Percentiles rank a stretch among this genome's conserved stretches.
These are phyloP conservation scores for Nannizziopsis barbatae DNA, from an alignment of 2,329 filamentous ascomycete species.

Conservation along the genomic window DNA sequence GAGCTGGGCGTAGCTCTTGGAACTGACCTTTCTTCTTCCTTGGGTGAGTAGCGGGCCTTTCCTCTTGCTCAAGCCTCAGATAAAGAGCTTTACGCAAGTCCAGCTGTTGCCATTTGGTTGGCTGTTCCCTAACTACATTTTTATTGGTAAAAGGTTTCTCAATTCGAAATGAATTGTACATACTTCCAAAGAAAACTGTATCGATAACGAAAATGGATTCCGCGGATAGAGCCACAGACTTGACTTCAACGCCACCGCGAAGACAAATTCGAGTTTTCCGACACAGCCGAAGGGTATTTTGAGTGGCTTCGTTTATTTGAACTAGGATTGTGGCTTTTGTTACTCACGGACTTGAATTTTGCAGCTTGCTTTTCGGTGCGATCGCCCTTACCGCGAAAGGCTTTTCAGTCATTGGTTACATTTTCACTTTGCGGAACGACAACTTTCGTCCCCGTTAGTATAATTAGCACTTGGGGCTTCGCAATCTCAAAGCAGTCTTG, in stretches of 20 bases:
- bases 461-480: too few species aligned
- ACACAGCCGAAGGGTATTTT: constrained; percentile 4
- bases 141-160: too few species aligned
- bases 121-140: too few species aligned
- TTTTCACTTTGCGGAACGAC: too few species aligned
- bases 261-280: constrained; percentile 5
- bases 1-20: neutral
- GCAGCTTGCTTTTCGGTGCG: neutral
- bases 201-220: neutral
- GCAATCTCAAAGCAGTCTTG: too few species aligned
- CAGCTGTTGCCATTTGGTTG: too few species aligned
- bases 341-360: neutral
- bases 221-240: constrained; percentile 1
- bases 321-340: neutral
- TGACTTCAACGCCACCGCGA: constrained; percentile 6
- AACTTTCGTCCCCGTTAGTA: too few species aligned
- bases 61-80: too few species aligned
- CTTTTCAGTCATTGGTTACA: neutral
- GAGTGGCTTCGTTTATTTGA: constrained; percentile 1
- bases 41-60: too few species aligned
- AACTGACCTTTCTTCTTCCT: too few species aligned
- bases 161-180: too few species aligned
- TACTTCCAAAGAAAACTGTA: neutral
- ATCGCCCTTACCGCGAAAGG: constrained; percentile 4
- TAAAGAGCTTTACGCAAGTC: too few species aligned